phyloP scores from a whole-genome alignment of 305 asterid genomes.

The Fraxinus latifolia region DNA sequence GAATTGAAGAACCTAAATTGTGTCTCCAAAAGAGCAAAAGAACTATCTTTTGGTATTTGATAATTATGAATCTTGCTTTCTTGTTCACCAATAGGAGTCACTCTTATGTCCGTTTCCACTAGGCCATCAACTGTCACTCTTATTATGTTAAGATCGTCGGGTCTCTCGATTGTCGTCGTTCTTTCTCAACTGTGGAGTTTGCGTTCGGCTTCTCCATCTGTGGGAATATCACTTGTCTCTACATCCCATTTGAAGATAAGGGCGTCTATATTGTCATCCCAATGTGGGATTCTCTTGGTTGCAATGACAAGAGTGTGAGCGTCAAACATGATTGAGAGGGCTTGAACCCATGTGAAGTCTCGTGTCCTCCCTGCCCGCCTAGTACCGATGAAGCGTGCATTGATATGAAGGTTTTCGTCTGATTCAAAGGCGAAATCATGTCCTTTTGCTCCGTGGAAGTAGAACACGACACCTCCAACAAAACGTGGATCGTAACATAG shows the following conservation, averaged over 20 bases:
- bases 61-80: conserved; percentile 51
- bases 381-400: conserved; percentile 59
- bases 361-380: conserved; percentile 58
- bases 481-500: conserved; percentile 67
- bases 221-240: conserved; percentile 33
- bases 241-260: conserved; percentile 48
- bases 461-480: conserved; percentile 70
- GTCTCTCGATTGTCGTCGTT: conserved; percentile 48
- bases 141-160: conserved; percentile 49
- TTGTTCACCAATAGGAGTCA: conserved; percentile 41
- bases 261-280: conserved; percentile 42
- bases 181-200: conserved; percentile 29
- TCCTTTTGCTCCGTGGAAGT: conserved; percentile 67
- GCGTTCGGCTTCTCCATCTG: conserved; percentile 57
- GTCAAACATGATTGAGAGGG: conserved; percentile 55
- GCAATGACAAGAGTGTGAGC: conserved; percentile 46
- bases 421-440: conserved; percentile 50
- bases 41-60: conserved; percentile 44
- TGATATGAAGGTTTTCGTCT: conserved; percentile 58
- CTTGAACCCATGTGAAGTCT: conserved; percentile 73
- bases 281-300: conserved; percentile 44
- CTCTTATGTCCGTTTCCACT: conserved; percentile 46
- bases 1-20: conserved; percentile 49
- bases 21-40: conserved; percentile 55
- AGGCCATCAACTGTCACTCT: conserved; percentile 36